Base-by-base conservation (phyloP, 805 yeast genomes). In the Teunomyces cretensis region DNA sequence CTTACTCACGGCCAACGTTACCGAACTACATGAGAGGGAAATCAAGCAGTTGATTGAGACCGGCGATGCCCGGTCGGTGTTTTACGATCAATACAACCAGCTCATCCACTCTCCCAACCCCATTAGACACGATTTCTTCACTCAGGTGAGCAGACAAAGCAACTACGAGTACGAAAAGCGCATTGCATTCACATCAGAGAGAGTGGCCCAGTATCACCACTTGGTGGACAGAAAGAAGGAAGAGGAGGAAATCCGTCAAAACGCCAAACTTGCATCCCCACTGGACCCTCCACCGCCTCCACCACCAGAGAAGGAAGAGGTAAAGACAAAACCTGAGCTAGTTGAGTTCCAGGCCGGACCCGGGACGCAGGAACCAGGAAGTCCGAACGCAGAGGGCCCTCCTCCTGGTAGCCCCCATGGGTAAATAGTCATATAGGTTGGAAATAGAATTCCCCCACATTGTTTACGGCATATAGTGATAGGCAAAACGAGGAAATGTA, bases 11-110 rank as follows among this genome's bases (percentile, higher is more conserved):
- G 52, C 58, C 13, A 59, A 63, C 13, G 39, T 61, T n/a, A 70
- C 76, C 6, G 48, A 53, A 11, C 54, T 65, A 31, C 76, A 70
- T 43, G 66, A 60, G 38, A 42, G 49, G 5, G 74, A 70, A 49
- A 58, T 65, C 14, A 28, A 28, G 19, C 30, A 33, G 22, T 37
- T 49, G 30, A 39, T 38, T 14, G 37, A 33, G 27, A 33, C 42
- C 30, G 42, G 30, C 17, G 31, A 35, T 9, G 44, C 58, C n/a
- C 39, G 38, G 35, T 13, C 36, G 5, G 41, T 51, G 7, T 46
- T 48, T 9, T 46, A 46, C 12, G 42, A 45, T 22, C 9, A 28
- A 2, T 24, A 42, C 7, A 48, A 44, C 11, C 24, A 42, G 7
- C 36, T 49, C 14, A 19, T 19, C n/a, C 39, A 35, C 22, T 28